These are phyloP conservation scores for Xylariaceae sp. DNA, from an alignment of 2,329 filamentous ascomycete genomes.

Conservation along the genomic window DNA sequence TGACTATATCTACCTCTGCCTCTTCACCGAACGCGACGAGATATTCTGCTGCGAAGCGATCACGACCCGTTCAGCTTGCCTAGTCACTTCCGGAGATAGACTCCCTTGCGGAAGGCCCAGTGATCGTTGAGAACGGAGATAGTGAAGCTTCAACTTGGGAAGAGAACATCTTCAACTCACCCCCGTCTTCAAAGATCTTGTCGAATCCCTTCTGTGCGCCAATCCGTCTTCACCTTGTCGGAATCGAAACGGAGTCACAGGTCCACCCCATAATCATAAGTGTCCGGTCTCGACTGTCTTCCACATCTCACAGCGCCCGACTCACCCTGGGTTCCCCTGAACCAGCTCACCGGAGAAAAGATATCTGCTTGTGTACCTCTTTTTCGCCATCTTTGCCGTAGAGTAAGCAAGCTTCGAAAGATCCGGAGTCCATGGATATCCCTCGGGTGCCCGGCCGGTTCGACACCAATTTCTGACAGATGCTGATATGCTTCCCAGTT, in stretches of 20 bases:
- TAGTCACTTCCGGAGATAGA: conserved; percentile 1
- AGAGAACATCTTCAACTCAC: neutral
- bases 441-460: neutral
- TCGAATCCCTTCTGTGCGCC: neutral
- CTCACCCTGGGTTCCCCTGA: neutral
- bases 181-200: neutral
- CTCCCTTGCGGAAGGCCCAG: conserved; percentile 1
- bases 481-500: conserved; percentile 6
- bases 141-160: neutral
- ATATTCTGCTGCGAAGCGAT: conserved; percentile 7
- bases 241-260: too few species aligned
- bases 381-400: neutral
- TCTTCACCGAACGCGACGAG: conserved; percentile 9
- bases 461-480: neutral
- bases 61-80: conserved; percentile 1
- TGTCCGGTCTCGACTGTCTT: neutral
- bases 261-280: too few species aligned
- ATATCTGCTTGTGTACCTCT: neutral
- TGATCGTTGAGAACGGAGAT: neutral
- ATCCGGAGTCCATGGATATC: neutral
- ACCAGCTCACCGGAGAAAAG: neutral
- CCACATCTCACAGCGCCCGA: neutral
- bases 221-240: neutral
- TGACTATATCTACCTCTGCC: conserved; percentile 1
- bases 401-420: neutral